These are phyloP conservation scores for Globisporangium iwayamae DNA, from an alignment of 352 stramenopile genomes.

Conservation along the genomic window DNA sequence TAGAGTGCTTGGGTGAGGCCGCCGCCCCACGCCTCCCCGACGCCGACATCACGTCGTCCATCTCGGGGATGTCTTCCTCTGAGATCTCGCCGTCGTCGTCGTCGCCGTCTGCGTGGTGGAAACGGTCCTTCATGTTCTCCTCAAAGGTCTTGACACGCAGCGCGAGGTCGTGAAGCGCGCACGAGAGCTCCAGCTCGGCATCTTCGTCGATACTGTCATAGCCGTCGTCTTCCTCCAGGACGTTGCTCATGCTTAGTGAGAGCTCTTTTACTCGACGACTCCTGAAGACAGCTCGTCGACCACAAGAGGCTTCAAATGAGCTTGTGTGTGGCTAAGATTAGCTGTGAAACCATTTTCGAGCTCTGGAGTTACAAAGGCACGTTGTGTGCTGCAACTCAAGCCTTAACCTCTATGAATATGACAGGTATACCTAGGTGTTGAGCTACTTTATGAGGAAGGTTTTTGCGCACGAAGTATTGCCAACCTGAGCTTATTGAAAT, in stretches of 20 bases:
- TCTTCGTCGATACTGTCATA: conserved; percentile 70
- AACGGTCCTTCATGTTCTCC: conserved; percentile 62
- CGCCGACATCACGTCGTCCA: conserved; percentile 23
- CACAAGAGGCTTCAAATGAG: neutral
- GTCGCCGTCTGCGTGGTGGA: conserved; percentile 25
- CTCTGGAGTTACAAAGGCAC: neutral
- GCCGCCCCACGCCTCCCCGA: neutral
- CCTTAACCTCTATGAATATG: too few relatives aligned
- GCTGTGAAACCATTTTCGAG: neutral
- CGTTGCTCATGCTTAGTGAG: conserved; percentile 5
- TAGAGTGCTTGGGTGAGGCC: conserved; percentile 9
- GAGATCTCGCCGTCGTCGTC: conserved; percentile 56
- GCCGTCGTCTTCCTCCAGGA: conserved; percentile 33
- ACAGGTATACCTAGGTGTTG: too few relatives aligned
- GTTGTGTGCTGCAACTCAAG: too few relatives aligned
- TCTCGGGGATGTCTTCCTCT: conserved; percentile 65
- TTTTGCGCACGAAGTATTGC: neutral
- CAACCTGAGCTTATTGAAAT: neutral
- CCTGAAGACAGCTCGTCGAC: neutral
- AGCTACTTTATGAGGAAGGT: neutral
- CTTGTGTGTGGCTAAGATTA: neutral
- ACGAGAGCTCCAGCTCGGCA: conserved; percentile 71
- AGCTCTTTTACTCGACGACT: neutral
- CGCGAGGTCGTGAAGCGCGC: conserved; percentile 64
- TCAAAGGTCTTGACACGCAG: conserved; percentile 65